Evolutionary conservation across 768 basidiomycete genomes (phyloP), one percentile per base, ranked within the genome.

Genomic region (Bullera alba): DNA sequence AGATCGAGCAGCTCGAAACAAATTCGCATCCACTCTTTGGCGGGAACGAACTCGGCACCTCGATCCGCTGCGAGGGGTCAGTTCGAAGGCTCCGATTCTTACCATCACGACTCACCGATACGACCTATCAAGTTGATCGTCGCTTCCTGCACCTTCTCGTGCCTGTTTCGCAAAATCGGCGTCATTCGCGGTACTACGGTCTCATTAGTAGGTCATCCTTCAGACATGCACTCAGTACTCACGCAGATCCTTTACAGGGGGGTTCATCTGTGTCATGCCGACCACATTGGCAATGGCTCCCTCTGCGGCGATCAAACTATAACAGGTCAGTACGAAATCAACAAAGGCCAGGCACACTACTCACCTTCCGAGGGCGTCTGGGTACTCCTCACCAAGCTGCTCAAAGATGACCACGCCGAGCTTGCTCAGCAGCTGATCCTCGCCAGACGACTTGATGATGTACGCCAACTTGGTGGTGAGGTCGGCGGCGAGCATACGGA

Each of bases 221-320:
- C 21, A 35, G 29, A 26, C 8, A 10, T 7, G 37, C n/a, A 39
- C 37, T 21, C 12, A 29, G 52, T 46, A 84, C 92, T 81, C 73
- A 95, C 92, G 71, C 51, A 99, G 83, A 79, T 99, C 95, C 74
- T 99, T 99, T 23, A 99, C 92, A 0, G 95, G 95, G 14, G 95
- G 95, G 71, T 95, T 96, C 95, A 99, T 99, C 73, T 96, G 90
- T 8, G 95, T 95, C 95, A 97, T 99, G 75, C 95, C 95, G 56
- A 99, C 95, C 43, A 97, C 95, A 63, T 97, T 97, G 58, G 95
- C 95, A 65, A 99, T 97, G 42, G 95, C 95, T 57, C 90, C 93
- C 66, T 91, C 89, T 37, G 95, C 95, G 42, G 93, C 92, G 73
- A 97, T 99, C 74, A 99, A 93, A 77, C 93, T 96, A 70, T 28